Evolutionary conservation across 805 yeast species (phyloP).

Genomic region (Myxozyma melibiosi): DNA sequence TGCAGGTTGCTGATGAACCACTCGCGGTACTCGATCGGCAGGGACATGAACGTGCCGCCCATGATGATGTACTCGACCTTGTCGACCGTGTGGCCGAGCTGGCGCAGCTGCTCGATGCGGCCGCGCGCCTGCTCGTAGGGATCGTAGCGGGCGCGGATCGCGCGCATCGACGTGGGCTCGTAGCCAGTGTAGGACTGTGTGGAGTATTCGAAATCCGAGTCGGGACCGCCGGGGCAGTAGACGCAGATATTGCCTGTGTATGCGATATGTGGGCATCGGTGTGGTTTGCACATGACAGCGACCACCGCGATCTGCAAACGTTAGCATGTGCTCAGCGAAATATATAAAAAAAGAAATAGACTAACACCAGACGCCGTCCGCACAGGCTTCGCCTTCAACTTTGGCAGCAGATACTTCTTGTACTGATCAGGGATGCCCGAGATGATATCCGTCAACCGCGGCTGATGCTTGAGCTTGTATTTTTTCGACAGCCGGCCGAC

Average conservation of each 20-base stretch:
- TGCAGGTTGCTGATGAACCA: conserved; percentile 85
- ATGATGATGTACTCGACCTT: conserved; percentile 96
- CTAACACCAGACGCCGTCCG: conserved; percentile 86
- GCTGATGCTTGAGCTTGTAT: conserved; percentile 88
- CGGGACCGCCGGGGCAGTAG: conserved; percentile 98
- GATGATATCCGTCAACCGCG: conserved; percentile 91
- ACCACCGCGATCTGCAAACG: conserved; percentile 76
- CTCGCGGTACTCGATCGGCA: conserved; percentile 88
- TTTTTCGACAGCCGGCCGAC: conserved; percentile 84
- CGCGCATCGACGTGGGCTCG: conserved; percentile 98
- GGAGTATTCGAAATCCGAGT: conserved; percentile 95
- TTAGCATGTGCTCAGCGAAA: not conserved
- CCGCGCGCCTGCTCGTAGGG: conserved; percentile 99
- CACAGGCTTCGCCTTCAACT: conserved; percentile 97
- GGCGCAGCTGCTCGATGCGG: conserved; percentile 91
- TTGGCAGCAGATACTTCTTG: conserved; percentile 86
- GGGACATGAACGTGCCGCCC: conserved; percentile 99
- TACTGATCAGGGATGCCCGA: conserved; percentile 95
- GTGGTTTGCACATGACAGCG: conserved; percentile 99
- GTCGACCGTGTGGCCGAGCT: conserved; percentile 93
- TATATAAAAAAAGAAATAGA: not conserved
- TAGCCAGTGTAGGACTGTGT: conserved; percentile 98
- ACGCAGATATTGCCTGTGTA: conserved; percentile 98
- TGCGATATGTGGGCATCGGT: conserved; percentile 98
- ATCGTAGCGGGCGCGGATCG: conserved; percentile 97